Percentiles rank a stretch among this genome's conserved stretches.
Evolutionary conservation across 192 early-diverging fungal species (phyloP).

Genomic region (Gorgonomyces haynaldii): DNA sequence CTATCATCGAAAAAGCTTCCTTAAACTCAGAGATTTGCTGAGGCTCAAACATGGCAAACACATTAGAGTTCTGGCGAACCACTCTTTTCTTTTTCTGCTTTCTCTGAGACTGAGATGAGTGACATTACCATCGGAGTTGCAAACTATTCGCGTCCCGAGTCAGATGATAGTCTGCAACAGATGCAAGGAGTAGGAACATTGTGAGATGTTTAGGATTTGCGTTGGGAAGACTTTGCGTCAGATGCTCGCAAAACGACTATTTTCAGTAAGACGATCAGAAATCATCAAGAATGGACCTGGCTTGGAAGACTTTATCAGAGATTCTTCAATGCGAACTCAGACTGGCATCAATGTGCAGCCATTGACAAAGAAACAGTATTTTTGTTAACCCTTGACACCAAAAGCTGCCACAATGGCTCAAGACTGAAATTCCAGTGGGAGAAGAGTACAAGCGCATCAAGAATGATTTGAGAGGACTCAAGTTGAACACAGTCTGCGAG

Average conservation of each 20-base stretch:
- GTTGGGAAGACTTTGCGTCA: too few species aligned
- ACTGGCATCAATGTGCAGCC: too few species aligned
- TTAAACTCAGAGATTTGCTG: slow-evolving; percentile 93
- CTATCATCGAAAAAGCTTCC: slow-evolving; percentile 92
- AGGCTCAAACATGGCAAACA: slow-evolving; percentile 96
- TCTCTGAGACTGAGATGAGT: slow-evolving; percentile 34
- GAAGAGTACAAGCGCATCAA: slow-evolving; percentile 71
- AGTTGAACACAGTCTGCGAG: slow-evolving; percentile 91
- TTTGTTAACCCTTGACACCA: not conserved
- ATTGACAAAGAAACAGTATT: slow-evolving; percentile 7
- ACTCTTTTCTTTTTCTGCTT: slow-evolving; percentile 77
- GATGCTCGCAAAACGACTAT: too few species aligned
- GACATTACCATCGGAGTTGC: too few species aligned
- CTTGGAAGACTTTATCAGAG: too few species aligned
- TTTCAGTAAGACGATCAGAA: too few species aligned
- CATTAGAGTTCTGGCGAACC: slow-evolving; percentile 89
- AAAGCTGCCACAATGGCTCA: slow-evolving; percentile 81
- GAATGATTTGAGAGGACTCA: slow-evolving; percentile 85
- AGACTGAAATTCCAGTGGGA: slow-evolving; percentile 81
- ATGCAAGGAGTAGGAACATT: too few species aligned
- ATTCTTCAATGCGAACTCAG: too few species aligned
- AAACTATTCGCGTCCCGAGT: too few species aligned
- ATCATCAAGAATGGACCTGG: too few species aligned
- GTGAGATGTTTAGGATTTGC: too few species aligned
- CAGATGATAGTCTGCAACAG: too few species aligned